Evolutionary conservation across 1,139 yeast species (phyloP), one percentile per base, ranked within the genome.

Genomic region (Nakaseomyces glabratus): DNA sequence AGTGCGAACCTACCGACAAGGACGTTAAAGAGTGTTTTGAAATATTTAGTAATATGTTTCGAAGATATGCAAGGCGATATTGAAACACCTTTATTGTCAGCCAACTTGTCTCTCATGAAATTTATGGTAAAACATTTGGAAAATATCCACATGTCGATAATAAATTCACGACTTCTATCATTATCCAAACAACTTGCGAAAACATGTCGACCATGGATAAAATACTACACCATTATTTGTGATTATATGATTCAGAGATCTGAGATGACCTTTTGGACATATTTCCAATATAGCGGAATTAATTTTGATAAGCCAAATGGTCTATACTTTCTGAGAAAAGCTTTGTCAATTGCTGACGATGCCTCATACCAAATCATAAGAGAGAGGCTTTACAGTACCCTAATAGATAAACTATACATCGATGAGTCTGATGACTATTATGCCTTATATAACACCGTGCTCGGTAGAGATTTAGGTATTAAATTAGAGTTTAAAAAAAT

Each of bases 241-340:
- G 41, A 44, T 33, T 47, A 35, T 26, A 34, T 56, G 8, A 42
- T 49, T 3, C 36, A 40, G 11, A 34, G 35, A 15, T 40, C 46
- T 25, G 42, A 39, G 6, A 37, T 50, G 11, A 44, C 55, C 3
- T 53, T 58, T 58, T 55, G 60, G 61, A 40, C 52, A 2, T 48
- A 54, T 24, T 38, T 47, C 14, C 42, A 44, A 18, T 56, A 51
- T 34, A 50, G 47, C 33, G 41, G 40, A 4, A 33, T 53, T 24
- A 41, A 43, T 4, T 38, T 39, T 2, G 29, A 43, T 9, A 17
- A 32, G 4, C 10, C 3, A 6, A 26, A 26, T 18, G 36, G 6
- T 19, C 21, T 50, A 3, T 42, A 37, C 20, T 54, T 52, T 20
- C 25, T 18, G 4, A 22, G 16, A 24, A 38, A 43, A 25, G 38